Conservation (phyloP, 1,284 basidiomycete genomes). For the Mycosarcoma mackinlayi region DNA sequence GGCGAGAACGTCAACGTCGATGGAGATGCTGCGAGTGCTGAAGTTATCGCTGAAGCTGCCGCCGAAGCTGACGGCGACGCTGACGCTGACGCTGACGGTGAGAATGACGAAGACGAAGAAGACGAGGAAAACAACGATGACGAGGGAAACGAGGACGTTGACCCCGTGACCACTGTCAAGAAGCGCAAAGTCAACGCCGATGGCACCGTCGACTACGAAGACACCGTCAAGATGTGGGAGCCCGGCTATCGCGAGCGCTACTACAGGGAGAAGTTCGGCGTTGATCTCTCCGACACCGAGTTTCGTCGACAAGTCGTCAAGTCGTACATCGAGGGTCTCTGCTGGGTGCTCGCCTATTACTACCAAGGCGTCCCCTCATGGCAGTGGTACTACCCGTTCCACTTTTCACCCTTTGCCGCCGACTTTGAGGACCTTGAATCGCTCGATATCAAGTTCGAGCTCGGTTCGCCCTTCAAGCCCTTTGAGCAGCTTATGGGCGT, state of each 20-base stretch:
- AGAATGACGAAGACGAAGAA: conserved; percentile 47
- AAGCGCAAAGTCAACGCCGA: conserved; percentile 64
- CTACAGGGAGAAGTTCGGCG: conserved; percentile 91
- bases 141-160: conserved; percentile 66
- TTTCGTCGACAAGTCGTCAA: conserved; percentile 83
- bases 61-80: conserved; percentile 70
- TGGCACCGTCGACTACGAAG: conserved; percentile 82
- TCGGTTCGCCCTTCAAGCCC: conserved; percentile 90
- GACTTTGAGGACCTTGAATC: conserved; percentile 83
- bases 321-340: conserved; percentile 90
- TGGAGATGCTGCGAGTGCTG: conserved; percentile 69
- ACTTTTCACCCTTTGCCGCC: conserved; percentile 96
- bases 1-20: conserved; percentile 12
- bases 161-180: conserved; percentile 52
- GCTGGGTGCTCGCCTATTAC: conserved; percentile 97
- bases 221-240: conserved; percentile 83
- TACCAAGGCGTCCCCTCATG: conserved; percentile 96
- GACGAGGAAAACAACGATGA: conserved; percentile 72
- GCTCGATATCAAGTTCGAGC: conserved; percentile 81
- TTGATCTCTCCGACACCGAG: conserved; percentile 78
- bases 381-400: conserved; percentile 99
- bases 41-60: neutral
- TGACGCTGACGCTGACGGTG: conserved; percentile 76
- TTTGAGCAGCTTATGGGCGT: conserved; percentile 99
- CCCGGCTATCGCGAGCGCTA: conserved; percentile 86